These are phyloP conservation scores for Malassezia nana DNA, from an alignment of 1,284 basidiomycete genomes.

Conservation along the genomic window DNA sequence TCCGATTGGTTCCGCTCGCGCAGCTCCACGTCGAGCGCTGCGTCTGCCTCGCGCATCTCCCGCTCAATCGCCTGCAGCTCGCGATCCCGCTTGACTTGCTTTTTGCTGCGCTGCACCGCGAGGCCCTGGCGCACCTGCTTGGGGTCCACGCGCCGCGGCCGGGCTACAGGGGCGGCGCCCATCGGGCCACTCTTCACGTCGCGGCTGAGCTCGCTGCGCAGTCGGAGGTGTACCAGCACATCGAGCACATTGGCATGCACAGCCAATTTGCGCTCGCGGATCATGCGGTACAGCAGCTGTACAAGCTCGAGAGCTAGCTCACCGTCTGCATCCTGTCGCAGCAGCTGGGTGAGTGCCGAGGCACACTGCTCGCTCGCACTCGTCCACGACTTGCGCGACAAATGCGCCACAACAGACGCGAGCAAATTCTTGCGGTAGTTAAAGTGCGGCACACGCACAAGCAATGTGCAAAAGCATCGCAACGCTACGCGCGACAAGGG, in stretches of 20 bases:
- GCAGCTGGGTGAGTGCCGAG: constrained; percentile 66
- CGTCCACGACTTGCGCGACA: constrained; percentile 57
- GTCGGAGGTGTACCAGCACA: constrained; percentile 72
- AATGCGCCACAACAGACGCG: constrained; percentile 68
- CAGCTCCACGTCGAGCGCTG: constrained; percentile 86
- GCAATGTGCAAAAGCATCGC: constrained; percentile 74
- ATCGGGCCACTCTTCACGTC: constrained; percentile 13
- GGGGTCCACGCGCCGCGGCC: constrained; percentile 52
- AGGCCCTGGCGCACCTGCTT: constrained; percentile 38
- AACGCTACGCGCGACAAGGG: constrained; percentile 65
- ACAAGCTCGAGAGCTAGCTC: constrained; percentile 76
- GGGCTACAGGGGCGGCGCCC: constrained; percentile 60
- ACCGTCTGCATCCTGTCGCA: constrained; percentile 69
- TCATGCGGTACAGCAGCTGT: constrained; percentile 83
- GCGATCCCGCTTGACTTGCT: constrained; percentile 37
- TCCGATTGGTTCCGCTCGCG: constrained; percentile 83
- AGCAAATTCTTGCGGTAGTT: constrained; percentile 93
- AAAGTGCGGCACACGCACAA: constrained; percentile 80
- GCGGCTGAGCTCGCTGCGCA: constrained; percentile 66
- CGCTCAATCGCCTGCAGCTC: constrained; percentile 36
- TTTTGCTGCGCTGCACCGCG: constrained; percentile 39
- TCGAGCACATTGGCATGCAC: constrained; percentile 80
- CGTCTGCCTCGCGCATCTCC: constrained; percentile 60
- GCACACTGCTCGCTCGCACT: constrained; percentile 72
- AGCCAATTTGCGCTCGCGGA: constrained; percentile 82